Percentiles rank a stretch among this genome's conserved stretches.
phyloP scores from a whole-genome alignment of 2,329 filamentous ascomycete species.

The Alternaria tenuissima region DNA sequence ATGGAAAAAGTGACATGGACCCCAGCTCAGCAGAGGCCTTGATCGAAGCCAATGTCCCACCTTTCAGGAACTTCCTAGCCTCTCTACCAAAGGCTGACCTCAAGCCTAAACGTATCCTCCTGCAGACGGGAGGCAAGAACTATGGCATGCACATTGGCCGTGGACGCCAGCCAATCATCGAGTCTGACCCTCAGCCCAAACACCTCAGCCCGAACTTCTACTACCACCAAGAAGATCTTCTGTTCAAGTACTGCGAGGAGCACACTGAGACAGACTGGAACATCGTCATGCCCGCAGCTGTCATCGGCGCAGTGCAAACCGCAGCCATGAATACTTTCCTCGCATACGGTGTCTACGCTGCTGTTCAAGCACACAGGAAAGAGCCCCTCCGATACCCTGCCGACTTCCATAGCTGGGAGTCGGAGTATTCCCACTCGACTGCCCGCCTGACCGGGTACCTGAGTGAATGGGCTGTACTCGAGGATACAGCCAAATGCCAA shows the following conservation, averaged over 20 bases:
- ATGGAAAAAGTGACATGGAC: constrained; percentile 13
- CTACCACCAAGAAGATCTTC: constrained; percentile 22
- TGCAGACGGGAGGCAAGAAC: constrained; percentile 23
- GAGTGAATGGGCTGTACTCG: constrained; percentile 22
- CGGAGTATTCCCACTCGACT: constrained; percentile 15
- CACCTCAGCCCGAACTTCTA: constrained; percentile 26
- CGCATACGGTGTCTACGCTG: constrained; percentile 16
- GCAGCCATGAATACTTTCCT: constrained; percentile 22
- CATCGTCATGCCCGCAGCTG: constrained; percentile 1
- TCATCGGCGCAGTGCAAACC: neutral
- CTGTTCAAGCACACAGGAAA: constrained; percentile 19
- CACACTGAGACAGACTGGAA: constrained; percentile 19
- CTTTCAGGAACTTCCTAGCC: constrained; percentile 18
- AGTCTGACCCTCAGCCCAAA: constrained; percentile 24
- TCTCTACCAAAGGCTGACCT: constrained; percentile 12
- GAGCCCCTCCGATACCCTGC: constrained; percentile 13
- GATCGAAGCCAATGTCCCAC: constrained; percentile 16
- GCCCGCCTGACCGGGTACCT: constrained; percentile 22
- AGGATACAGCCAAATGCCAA: constrained; percentile 17
- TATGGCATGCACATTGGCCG: constrained; percentile 24
- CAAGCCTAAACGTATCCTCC: constrained; percentile 20
- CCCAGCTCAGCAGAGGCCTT: constrained; percentile 12
- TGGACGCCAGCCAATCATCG: constrained; percentile 13
- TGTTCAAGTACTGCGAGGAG: constrained; percentile 8
- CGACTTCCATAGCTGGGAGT: constrained; percentile 17